Evolutionary conservation across 495 filamentous ascomycete species (phyloP).

Genomic region (Penicillium manginii): DNA sequence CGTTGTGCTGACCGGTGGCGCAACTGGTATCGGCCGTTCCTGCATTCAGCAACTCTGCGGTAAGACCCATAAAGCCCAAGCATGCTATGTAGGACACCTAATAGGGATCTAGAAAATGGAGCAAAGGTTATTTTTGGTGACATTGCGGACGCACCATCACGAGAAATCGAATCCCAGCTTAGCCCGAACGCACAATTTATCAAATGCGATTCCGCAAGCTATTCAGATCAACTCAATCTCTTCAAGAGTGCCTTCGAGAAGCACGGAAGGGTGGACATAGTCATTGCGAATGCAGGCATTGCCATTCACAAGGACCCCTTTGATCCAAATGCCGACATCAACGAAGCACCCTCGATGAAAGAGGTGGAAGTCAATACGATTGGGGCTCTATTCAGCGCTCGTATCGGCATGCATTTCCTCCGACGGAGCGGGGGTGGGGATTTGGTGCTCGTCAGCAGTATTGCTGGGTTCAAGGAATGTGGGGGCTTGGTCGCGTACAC

Average conservation of each 20-base stretch:
- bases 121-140: conserved; percentile 43
- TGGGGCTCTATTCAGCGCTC: conserved; percentile 32
- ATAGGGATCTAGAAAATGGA: conserved; percentile 26
- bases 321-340: conserved; percentile 25
- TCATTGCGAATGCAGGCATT: conserved; percentile 40
- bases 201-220: conserved; percentile 39
- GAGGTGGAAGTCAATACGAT: conserved; percentile 41
- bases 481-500: conserved; percentile 36
- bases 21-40: conserved; percentile 40
- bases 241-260: conserved; percentile 21
- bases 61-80: conserved; percentile 4
- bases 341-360: conserved; percentile 29
- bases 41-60: conserved; percentile 35
- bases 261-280: conserved; percentile 35
- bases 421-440: conserved; percentile 37
- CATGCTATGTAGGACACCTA: neutral
- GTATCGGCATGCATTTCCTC: conserved; percentile 38
- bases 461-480: conserved; percentile 33
- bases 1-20: conserved; percentile 41
- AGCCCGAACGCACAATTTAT: conserved; percentile 28
- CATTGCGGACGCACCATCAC: conserved; percentile 27
- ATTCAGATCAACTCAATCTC: conserved; percentile 30
- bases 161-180: conserved; percentile 25
- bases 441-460: conserved; percentile 36
- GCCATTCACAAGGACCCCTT: conserved; percentile 37